Conservation (phyloP, 225 moss, liverwort and hornwort species). For the Anthoceros angustus region DNA sequence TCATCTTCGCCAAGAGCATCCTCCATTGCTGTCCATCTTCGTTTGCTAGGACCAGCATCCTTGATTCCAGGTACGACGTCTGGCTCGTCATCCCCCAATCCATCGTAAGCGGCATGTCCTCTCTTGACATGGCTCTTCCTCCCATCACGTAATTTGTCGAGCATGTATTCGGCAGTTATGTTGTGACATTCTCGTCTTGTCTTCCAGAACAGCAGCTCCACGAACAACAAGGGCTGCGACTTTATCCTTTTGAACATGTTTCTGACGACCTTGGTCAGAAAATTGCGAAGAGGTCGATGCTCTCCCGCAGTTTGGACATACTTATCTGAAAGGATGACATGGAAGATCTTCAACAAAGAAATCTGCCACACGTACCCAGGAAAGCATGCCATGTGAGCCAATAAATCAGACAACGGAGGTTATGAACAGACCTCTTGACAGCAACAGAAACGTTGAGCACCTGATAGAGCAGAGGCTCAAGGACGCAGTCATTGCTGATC, state of each 20-base stretch:
- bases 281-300: slow-evolving; percentile 46
- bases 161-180: slow-evolving; percentile 58
- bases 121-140: not conserved
- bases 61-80: not conserved
- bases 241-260: slow-evolving; percentile 65
- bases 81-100: not conserved
- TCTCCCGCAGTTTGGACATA: slow-evolving; percentile 42
- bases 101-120: not conserved
- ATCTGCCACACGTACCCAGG: slow-evolving; percentile 31
- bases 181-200: slow-evolving; percentile 56
- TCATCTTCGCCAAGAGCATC: slow-evolving; percentile 13
- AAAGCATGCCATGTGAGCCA: not conserved
- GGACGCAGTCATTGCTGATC: slow-evolving; percentile 56
- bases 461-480: slow-evolving; percentile 96
- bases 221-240: slow-evolving; percentile 60
- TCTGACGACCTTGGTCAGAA: slow-evolving; percentile 60
- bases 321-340: slow-evolving; percentile 55
- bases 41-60: slow-evolving; percentile 16
- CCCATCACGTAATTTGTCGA: slow-evolving; percentile 13
- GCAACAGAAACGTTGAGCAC: slow-evolving; percentile 13
- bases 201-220: slow-evolving; percentile 97
- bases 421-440: not conserved
- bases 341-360: slow-evolving; percentile 68
- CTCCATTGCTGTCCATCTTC: slow-evolving; percentile 10
- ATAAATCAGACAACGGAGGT: not conserved